phyloP scores from a whole-genome alignment of 345 rosid species.

The Passiflora organensis region DNA sequence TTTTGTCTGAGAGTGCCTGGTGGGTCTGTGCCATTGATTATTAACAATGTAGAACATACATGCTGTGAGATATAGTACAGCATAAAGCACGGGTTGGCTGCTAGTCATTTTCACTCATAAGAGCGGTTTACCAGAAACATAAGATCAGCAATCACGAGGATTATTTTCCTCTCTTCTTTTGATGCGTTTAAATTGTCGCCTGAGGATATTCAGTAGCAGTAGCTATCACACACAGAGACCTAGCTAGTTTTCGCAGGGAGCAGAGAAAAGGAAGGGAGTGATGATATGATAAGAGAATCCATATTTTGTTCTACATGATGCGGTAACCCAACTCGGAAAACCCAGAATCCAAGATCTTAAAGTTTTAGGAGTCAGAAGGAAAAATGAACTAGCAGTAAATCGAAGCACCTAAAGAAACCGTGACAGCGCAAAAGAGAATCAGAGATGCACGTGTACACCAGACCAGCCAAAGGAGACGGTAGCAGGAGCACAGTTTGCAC shows the following conservation, averaged over 20 bases:
- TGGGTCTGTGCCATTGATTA: constrained; percentile 19
- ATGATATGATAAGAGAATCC: too few species aligned
- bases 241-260: constrained; percentile 19
- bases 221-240: constrained; percentile 17
- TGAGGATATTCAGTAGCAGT: background rate
- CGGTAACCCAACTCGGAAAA: too few species aligned
- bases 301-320: too few species aligned
- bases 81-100: constrained; percentile 29
- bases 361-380: constrained; percentile 11
- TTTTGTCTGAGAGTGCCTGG: constrained; percentile 32
- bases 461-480: constrained; percentile 19
- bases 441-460: constrained; percentile 33
- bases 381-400: background rate
- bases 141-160: constrained; percentile 27
- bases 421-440: constrained; percentile 5
- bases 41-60: constrained; percentile 15
- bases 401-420: constrained; percentile 27
- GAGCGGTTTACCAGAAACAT: constrained; percentile 22
- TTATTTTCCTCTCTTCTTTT: constrained; percentile 4
- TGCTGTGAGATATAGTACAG: constrained; percentile 15
- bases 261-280: background rate
- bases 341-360: too few species aligned
- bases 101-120: constrained; percentile 29
- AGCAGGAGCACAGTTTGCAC: constrained; percentile 20
- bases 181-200: background rate